Evolutionary conservation across 495 filamentous ascomycete genomes (phyloP), one percentile per base, ranked within the genome.

Genomic region (Aspergillus diversus): DNA sequence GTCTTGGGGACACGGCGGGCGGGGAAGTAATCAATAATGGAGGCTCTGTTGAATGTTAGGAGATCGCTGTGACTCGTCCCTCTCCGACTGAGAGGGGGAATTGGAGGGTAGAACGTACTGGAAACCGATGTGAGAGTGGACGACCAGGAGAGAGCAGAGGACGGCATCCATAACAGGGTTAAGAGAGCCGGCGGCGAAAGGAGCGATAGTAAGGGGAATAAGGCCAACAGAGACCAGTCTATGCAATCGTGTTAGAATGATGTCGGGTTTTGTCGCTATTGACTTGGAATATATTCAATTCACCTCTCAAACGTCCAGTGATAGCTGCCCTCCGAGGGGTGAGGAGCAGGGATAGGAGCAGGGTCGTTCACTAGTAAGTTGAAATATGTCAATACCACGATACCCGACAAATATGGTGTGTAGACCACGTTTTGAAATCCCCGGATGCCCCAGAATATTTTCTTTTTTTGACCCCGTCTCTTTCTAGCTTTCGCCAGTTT

Each of bases 291-390:
- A 15, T n/a, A 7, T 21, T 55, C 46, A 33, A 69, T 76, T 51
- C 73, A 89, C 89, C 95, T 89, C 84, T 99, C 95, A 73, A 97
- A 96, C 64, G 90, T 88, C 95, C 95, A 99, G 83, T 99, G 95
- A 83, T 98, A 98, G 76, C 90, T 94, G 57, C 95, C 96, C 76
- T 98, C 89, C 21, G 84, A 80, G 15, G 93, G 87, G 57, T 84
- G 86, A 43, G 90, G 66, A 9, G 82, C 66, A 32, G 92, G 92
- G n/a, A 97, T 73, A 32, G 85, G 86, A 50, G 85, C 89, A 57
- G 95, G 83, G 74, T 98, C 95, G 79, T 99, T 99, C 67, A 90
- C 91, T 96, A 73, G 4, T 57, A 35, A 51, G 9, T 21, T 32
- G 31, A 21, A 37, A n/a, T 55, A 37, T 63, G 65, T 75, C 61